phyloP scores from a whole-genome alignment of 129 eudicot species.

The Oenanthe sinensis region DNA sequence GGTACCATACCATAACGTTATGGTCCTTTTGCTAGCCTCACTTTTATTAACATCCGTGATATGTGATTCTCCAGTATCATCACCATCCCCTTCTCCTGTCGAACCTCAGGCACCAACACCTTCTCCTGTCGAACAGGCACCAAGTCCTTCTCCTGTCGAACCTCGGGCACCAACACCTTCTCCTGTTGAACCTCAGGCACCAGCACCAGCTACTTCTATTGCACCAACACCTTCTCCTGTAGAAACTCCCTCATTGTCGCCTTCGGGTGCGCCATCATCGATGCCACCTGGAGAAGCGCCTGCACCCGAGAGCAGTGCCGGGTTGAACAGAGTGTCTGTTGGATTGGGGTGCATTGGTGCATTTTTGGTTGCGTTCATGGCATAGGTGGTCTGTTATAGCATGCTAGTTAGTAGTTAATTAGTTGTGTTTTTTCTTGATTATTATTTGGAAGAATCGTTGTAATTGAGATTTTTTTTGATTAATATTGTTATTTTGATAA shows the following conservation, averaged over 20 bases:
- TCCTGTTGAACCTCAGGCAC: neutral
- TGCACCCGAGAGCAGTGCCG: constrained; percentile 21
- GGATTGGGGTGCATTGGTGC: constrained; percentile 17
- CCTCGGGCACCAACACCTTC: neutral
- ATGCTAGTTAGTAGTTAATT: neutral
- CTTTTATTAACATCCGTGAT: constrained; percentile 19
- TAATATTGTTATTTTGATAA: too few species aligned
- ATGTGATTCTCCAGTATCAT: constrained; percentile 14
- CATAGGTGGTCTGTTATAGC: neutral
- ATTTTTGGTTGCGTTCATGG: constrained; percentile 17
- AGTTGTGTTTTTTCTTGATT: neutral
- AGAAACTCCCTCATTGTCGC: neutral
- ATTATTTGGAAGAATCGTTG: neutral
- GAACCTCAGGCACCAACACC: neutral
- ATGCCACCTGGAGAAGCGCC: constrained; percentile 22
- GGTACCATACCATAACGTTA: constrained; percentile 11
- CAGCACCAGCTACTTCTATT: neutral
- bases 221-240: neutral
- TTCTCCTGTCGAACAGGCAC: constrained; percentile 2
- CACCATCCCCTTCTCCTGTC: neutral
- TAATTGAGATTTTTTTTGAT: neutral
- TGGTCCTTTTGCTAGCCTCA: constrained; percentile 9
- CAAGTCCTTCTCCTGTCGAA: constrained; percentile 17
- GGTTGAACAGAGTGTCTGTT: neutral
- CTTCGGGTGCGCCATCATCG: neutral